Evolutionary conservation across 1,284 basidiomycete genomes (phyloP).

Genomic region (Fomitopsis pinicola): DNA sequence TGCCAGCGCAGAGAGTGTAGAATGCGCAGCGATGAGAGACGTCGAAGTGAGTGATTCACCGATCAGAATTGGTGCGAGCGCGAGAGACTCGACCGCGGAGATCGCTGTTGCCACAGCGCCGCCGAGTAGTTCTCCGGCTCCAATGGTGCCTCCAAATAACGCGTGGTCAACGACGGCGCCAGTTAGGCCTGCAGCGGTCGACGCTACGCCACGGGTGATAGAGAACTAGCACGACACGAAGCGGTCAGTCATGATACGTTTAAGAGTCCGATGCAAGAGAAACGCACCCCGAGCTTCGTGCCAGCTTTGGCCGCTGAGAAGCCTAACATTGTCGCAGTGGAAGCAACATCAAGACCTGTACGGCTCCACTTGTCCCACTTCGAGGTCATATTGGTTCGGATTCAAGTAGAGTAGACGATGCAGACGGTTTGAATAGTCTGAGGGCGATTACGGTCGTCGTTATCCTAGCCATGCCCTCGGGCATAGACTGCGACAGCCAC

Average conservation of each 20-base stretch:
- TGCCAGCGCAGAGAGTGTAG: slow-evolving; percentile 67
- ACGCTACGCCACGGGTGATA: slow-evolving; percentile 58
- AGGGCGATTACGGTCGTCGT: too few relatives aligned
- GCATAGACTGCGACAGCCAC: too few relatives aligned
- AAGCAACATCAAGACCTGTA: slow-evolving; percentile 60
- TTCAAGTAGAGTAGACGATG: too few relatives aligned
- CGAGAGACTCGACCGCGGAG: slow-evolving; percentile 62
- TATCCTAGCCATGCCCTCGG: too few relatives aligned
- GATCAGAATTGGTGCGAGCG: slow-evolving; percentile 67
- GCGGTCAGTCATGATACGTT: background rate
- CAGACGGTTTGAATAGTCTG: too few relatives aligned
- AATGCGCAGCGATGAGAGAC: slow-evolving; percentile 65
- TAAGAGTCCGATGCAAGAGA: slow-evolving; percentile 1
- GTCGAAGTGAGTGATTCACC: slow-evolving; percentile 76
- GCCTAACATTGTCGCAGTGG: slow-evolving; percentile 52
- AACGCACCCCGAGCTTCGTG: slow-evolving; percentile 62
- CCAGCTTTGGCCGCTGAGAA: slow-evolving; percentile 65
- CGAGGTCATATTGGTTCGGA: slow-evolving; percentile 12
- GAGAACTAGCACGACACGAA: slow-evolving; percentile 46
- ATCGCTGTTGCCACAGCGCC: slow-evolving; percentile 59
- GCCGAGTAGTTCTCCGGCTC: slow-evolving; percentile 53
- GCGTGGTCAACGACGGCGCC: slow-evolving; percentile 58
- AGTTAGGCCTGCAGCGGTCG: slow-evolving; percentile 51
- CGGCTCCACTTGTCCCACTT: slow-evolving; percentile 61
- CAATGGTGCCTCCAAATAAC: slow-evolving; percentile 54